Evolutionary conservation across 257 asterid species (phyloP).

Genomic region (Petunia secreta): DNA sequence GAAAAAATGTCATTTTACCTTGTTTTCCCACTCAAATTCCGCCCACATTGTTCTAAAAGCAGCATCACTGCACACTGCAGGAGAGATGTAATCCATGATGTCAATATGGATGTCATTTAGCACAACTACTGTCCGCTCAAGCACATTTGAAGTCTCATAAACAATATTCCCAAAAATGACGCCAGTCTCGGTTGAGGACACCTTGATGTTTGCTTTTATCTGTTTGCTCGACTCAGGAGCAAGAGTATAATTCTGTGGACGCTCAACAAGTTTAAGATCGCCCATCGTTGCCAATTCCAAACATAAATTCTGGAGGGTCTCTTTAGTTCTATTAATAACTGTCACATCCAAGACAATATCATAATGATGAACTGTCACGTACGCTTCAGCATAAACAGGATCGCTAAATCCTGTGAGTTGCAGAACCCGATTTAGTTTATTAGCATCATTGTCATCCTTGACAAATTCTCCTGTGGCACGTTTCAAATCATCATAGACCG

Average conservation of each 20-base stretch:
- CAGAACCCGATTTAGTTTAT: slow-evolving; percentile 83
- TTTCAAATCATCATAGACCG: slow-evolving; percentile 90
- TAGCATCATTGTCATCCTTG: slow-evolving; percentile 83
- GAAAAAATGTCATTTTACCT: slow-evolving; percentile 50
- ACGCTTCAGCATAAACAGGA: slow-evolving; percentile 98
- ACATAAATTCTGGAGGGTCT: slow-evolving; percentile 93
- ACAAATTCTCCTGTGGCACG: slow-evolving; percentile 95
- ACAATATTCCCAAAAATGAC: slow-evolving; percentile 95
- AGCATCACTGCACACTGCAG: slow-evolving; percentile 89
- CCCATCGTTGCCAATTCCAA: slow-evolving; percentile 98
- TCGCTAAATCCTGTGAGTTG: slow-evolving; percentile 96
- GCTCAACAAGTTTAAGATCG: slow-evolving; percentile 95
- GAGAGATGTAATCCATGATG: slow-evolving; percentile 98
- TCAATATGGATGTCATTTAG: slow-evolving; percentile 96
- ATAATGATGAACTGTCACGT: slow-evolving; percentile 92
- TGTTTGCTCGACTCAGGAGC: slow-evolving; percentile 96
- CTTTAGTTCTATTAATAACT: slow-evolving; percentile 84
- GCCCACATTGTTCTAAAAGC: slow-evolving; percentile 98
- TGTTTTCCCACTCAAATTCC: slow-evolving; percentile 98
- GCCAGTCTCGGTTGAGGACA: slow-evolving; percentile 96
- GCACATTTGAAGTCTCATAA: slow-evolving; percentile 90
- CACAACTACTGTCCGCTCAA: slow-evolving; percentile 85
- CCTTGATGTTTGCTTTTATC: slow-evolving; percentile 92
- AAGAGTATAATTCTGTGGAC: slow-evolving; percentile 92
- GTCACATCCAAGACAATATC: slow-evolving; percentile 96